Percentiles rank a stretch among this genome's conserved stretches.
phyloP scores from a whole-genome alignment of 108 stramenopile genomes.

The Aurantiochytrium sp. region DNA sequence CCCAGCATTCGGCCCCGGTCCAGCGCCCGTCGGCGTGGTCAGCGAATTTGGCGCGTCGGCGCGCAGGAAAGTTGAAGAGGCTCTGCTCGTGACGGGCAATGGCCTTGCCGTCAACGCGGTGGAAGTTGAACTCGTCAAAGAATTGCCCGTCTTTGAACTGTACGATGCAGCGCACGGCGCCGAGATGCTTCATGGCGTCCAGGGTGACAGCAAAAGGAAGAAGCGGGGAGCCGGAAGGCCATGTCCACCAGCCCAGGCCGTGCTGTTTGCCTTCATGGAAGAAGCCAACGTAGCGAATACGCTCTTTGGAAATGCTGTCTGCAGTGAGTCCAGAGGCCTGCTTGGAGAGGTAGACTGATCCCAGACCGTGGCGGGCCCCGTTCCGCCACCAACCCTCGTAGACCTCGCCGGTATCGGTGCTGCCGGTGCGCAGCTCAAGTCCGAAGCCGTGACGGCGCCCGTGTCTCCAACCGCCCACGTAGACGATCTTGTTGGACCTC shows the following conservation, averaged over 20 bases:
- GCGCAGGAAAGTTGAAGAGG: not conserved
- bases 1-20: not conserved
- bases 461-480: not conserved
- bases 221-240: not conserved
- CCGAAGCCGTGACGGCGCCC: not conserved
- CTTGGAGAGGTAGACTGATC: not conserved
- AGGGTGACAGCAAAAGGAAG: constrained; percentile 1
- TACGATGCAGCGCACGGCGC: not conserved
- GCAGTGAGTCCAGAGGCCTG: not conserved
- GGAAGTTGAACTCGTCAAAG: constrained; percentile 1
- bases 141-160: constrained; percentile 23
- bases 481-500: not conserved
- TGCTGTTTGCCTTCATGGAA: not conserved
- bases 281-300: constrained; percentile 20
- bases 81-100: not conserved
- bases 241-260: constrained; percentile 28
- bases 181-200: not conserved
- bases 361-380: not conserved
- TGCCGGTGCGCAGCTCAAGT: not conserved
- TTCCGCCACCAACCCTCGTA: constrained; percentile 12
- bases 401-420: not conserved
- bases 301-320: not conserved
- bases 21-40: not conserved
- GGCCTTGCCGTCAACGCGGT: not conserved
- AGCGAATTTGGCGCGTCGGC: not conserved